phyloP scores from a whole-genome alignment of 441 rosid species.

The Aquilaria agallochum region DNA sequence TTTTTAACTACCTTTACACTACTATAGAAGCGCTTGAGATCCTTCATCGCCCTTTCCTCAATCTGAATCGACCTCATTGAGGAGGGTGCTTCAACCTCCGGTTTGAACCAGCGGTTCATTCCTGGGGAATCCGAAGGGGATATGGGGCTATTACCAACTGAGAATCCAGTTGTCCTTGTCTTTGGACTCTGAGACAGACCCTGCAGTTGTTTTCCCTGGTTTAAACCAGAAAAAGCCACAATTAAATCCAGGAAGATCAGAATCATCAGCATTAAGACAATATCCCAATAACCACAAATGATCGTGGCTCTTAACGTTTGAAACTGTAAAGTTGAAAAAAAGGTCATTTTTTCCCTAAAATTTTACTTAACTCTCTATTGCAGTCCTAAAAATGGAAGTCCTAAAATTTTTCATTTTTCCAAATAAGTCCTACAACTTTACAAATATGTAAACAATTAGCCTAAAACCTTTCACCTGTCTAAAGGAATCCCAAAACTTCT shows the following conservation, averaged over 20 bases:
- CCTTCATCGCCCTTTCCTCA: constrained; percentile 97
- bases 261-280: background rate
- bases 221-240: background rate
- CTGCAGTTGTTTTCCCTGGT: constrained; percentile 64
- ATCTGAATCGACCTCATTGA: constrained; percentile 91
- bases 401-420: no score
- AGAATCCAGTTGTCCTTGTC: constrained; percentile 68
- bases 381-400: no score
- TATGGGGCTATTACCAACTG: constrained; percentile 57
- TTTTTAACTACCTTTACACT: constrained; percentile 81
- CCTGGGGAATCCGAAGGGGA: constrained; percentile 91
- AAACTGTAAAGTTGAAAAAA: no score
- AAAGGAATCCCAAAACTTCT: no score
- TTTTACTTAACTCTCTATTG: no score
- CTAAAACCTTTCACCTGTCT: no score
- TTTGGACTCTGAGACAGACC: constrained; percentile 68
- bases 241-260: background rate
- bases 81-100: constrained; percentile 68
- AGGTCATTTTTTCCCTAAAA: no score
- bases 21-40: constrained; percentile 86
- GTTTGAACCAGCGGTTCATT: constrained; percentile 92
- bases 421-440: no score
- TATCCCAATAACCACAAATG: no score
- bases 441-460: no score
- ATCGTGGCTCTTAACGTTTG: no score